These are phyloP conservation scores for Celoporthe dispersa DNA, from an alignment of 2,329 filamentous ascomycete genomes.

Conservation along the genomic window DNA sequence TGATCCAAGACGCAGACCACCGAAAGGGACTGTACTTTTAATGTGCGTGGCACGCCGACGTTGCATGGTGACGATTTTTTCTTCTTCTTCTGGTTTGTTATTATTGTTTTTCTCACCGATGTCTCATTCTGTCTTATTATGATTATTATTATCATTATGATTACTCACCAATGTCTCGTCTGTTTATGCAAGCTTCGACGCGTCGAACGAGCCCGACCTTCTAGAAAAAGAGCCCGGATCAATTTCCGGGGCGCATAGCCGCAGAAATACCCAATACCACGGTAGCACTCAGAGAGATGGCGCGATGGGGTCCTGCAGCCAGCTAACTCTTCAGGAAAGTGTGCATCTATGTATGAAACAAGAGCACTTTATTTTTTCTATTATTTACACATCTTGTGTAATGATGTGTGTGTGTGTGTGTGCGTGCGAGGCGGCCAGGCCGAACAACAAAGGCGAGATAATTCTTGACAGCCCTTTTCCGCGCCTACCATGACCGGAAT, in stretches of 20 bases:
- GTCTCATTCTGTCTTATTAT: neutral
- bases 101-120: no score
- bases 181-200: neutral
- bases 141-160: neutral
- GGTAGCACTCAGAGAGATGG: neutral
- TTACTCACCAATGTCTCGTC: neutral
- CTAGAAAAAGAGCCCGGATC: neutral
- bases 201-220: neutral
- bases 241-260: neutral
- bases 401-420: neutral
- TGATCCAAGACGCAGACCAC: neutral
- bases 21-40: no score
- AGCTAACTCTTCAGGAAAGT: neutral
- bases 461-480: neutral
- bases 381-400: neutral
- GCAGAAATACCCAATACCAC: neutral
- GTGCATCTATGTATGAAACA: neutral
- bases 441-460: neutral
- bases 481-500: neutral
- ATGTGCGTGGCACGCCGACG: neutral
- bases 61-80: neutral
- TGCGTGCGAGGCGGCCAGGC: neutral
- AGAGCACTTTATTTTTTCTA: neutral
- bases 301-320: neutral
- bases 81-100: neutral